phyloP scores from a whole-genome alignment of 768 basidiomycete genomes.

The Termitomyces sp. region DNA sequence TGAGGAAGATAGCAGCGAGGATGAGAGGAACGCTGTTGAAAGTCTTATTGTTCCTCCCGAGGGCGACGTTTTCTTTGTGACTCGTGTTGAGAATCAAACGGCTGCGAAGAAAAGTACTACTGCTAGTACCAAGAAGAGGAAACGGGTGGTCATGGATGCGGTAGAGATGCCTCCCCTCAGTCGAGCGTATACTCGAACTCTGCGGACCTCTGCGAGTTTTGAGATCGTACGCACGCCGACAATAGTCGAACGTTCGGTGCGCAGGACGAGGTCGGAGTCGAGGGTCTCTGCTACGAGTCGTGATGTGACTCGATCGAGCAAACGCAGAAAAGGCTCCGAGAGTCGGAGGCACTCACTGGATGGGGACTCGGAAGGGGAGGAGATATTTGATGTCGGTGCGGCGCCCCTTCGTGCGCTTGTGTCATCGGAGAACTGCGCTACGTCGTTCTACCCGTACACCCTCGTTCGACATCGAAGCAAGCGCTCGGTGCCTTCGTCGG shows the following conservation, averaged over 20 bases:
- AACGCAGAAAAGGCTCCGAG: slow-evolving; percentile 9
- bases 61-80: slow-evolving; percentile 11
- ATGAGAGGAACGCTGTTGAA: slow-evolving; percentile 21
- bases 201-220: slow-evolving; percentile 6
- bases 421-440: neutral
- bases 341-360: neutral
- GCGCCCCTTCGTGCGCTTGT: neutral
- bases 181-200: slow-evolving; percentile 6
- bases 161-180: slow-evolving; percentile 17
- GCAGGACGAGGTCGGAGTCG: slow-evolving; percentile 4
- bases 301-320: neutral
- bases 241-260: neutral
- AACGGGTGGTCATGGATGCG: slow-evolving; percentile 21
- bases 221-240: slow-evolving; percentile 1
- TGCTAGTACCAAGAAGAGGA: slow-evolving; percentile 33
- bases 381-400: neutral
- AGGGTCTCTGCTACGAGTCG: neutral
- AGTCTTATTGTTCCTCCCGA: slow-evolving; percentile 5
- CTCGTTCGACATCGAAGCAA: slow-evolving; percentile 2
- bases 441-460: slow-evolving; percentile 3
- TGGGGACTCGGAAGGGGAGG: neutral
- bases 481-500: slow-evolving; percentile 10
- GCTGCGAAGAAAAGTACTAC: neutral
- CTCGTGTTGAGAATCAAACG: neutral
- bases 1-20: slow-evolving; percentile 31